Conservation (phyloP, 306 rosid genomes). For the Abrus precatorius region DNA sequence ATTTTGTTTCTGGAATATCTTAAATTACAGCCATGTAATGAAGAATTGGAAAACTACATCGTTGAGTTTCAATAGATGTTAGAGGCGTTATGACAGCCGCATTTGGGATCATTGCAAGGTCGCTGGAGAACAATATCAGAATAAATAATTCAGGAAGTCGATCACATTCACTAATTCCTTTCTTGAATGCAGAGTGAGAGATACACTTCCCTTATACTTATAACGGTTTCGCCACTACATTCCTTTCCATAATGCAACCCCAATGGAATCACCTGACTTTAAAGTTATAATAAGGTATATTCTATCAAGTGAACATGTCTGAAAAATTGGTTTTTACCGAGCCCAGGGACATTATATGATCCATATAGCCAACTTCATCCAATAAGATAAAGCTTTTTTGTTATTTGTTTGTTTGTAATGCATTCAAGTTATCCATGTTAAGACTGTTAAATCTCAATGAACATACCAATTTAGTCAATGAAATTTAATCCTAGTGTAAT, state of each 20-base stretch:
- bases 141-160: background rate
- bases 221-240: too few relatives aligned
- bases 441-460: background rate
- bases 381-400: too few relatives aligned
- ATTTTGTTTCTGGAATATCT: too few relatives aligned
- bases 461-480: background rate
- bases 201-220: background rate
- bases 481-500: background rate
- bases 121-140: background rate
- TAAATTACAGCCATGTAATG: background rate
- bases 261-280: too few relatives aligned
- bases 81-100: slow-evolving; percentile 1
- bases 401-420: background rate
- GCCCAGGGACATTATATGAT: too few relatives aligned
- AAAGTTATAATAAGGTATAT: too few relatives aligned
- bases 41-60: background rate
- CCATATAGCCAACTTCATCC: too few relatives aligned
- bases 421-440: background rate
- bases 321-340: too few relatives aligned
- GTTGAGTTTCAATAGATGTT: background rate
- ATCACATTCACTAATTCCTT: background rate
- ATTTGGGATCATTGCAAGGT: background rate
- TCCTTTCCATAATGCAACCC: too few relatives aligned
- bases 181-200: background rate
- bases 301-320: too few relatives aligned